Base-by-base conservation (phyloP, 164 flowering plant genomes). In the Umbilicus rupestris region DNA sequence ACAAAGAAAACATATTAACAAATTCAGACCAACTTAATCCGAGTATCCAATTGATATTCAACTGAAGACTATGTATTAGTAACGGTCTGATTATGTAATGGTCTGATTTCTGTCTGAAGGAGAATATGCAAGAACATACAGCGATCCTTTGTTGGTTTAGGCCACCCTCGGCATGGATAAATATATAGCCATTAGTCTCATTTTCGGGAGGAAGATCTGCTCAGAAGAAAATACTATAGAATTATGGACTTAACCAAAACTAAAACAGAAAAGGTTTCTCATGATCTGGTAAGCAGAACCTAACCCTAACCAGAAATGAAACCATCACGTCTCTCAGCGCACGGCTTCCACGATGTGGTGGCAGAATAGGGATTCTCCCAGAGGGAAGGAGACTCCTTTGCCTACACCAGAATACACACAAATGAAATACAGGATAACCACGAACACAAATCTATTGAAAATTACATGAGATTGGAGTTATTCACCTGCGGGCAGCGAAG, bases 161-260 rank as follows among this genome's bases (percentile, higher is more conserved):
- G 76, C 99, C 99, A 66, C 99, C 99, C 82, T 94, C 99, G 2
- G 99, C 99, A 77, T 94, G 96, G 60, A 94, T 89, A 72, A 94
- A 89, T 72, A 94, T 80, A 68, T 94, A 94, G 39, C 99, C 99
- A 71, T 68, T 89, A 65, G 97, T 94, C 78, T 85, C 96, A 84
- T 94, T 91, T 77, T 83, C 97, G 30, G 83, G 80, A 67, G 92
- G 96, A 78, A 87, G 79, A 81, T 81, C 99, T 91, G 90, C 78
- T 78, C 17, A 70, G 42, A 58, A 31, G 10, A 47, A 26, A 30
- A 28, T 12, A n/a, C 17, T 8, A 9, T 5, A 26, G 12, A 28
- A 55, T 26, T 7, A 28, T 15, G 1, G 14, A 47, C 26, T 47
- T 47, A 26, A 14, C 28, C 33, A 3, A 55, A 55, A 26, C 29